Conservation (phyloP, 805 yeast species). For the Candida suzukii region DNA sequence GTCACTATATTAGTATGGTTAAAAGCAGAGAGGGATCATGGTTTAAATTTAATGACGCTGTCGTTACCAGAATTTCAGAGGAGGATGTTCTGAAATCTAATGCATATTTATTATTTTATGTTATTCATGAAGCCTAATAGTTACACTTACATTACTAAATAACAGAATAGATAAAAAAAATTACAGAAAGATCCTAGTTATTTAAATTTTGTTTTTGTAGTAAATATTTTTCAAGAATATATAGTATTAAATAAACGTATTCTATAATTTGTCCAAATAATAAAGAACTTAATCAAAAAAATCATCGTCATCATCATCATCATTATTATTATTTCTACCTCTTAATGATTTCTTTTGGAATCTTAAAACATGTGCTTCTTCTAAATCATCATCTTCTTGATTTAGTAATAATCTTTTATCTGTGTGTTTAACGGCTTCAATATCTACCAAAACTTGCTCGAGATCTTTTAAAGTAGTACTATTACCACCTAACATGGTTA, state of each 20-base stretch:
- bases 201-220: too few relatives aligned
- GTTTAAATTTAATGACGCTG: conserved; percentile 89
- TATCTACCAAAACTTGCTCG: conserved; percentile 61
- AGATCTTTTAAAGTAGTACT: conserved; percentile 62
- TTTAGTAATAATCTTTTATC: conserved; percentile 65
- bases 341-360: conserved; percentile 54
- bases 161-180: background rate
- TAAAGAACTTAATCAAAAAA: conserved; percentile 35
- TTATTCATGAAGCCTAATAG: conserved; percentile 34
- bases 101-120: conserved; percentile 77
- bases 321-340: conserved; percentile 25
- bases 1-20: conserved; percentile 82
- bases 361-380: conserved; percentile 44
- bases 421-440: conserved; percentile 55
- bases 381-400: conserved; percentile 49
- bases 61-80: conserved; percentile 57
- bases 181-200: too few relatives aligned
- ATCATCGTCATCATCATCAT: conserved; percentile 37
- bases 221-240: too few relatives aligned
- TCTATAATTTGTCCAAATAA: background rate
- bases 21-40: conserved; percentile 72
- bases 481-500: conserved; percentile 80
- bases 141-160: background rate
- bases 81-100: conserved; percentile 61
- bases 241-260: too few relatives aligned